Evolutionary conservation across 306 rosid species (phyloP).

Genomic region (Vigna nakashimae): DNA sequence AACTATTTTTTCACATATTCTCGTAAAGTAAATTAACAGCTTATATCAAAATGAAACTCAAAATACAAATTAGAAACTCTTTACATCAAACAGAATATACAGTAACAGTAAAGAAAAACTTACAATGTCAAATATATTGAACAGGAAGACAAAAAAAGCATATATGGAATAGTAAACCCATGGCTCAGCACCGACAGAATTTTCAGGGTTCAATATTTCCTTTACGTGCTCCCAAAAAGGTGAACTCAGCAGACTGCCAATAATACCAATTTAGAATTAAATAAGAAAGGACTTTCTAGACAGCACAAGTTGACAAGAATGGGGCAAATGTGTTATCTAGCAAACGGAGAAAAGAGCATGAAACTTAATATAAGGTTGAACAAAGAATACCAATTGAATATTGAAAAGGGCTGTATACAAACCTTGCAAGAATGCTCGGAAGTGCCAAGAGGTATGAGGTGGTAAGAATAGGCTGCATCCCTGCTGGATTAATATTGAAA

Average conservation of each 20-base stretch:
- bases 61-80: constrained; percentile 2
- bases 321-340: constrained; percentile 10
- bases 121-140: constrained; percentile 97
- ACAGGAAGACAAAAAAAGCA: constrained; percentile 90
- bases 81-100: constrained; percentile 33
- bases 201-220: constrained; percentile 92
- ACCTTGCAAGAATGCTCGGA: constrained; percentile 93
- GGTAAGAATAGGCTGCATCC: constrained; percentile 99
- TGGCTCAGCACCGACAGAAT: constrained; percentile 87
- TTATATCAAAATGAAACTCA: constrained; percentile 36
- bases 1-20: background rate
- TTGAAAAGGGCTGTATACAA: constrained; percentile 20
- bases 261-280: constrained; percentile 38
- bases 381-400: constrained; percentile 28
- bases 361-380: constrained; percentile 12
- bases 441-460: constrained; percentile 94
- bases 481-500: constrained; percentile 93
- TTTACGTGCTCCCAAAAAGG: constrained; percentile 87
- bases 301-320: constrained; percentile 17
- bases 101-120: constrained; percentile 54
- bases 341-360: background rate
- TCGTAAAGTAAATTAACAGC: constrained; percentile 27
- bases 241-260: constrained; percentile 83
- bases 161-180: constrained; percentile 94
- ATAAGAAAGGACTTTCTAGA: background rate